phyloP scores from a whole-genome alignment of 805 yeast genomes.

The Saccharomyces cerevisiae region DNA sequence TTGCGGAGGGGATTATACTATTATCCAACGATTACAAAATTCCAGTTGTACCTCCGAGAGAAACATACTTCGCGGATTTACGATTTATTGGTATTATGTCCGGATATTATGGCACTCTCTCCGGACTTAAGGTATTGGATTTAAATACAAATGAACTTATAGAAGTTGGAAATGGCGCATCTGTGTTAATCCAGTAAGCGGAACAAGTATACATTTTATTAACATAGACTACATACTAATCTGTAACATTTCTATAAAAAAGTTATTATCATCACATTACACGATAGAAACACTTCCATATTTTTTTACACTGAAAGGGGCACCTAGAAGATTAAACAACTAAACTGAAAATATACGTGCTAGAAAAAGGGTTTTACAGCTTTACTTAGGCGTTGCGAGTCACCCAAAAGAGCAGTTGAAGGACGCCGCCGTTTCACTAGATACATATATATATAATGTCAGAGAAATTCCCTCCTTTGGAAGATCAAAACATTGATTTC shows the following conservation, averaged over 20 bases:
- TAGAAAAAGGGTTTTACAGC: background rate
- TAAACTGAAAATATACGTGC: background rate
- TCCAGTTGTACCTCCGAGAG: constrained; percentile 22
- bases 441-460: constrained; percentile 38
- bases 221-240: background rate
- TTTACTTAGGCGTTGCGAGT: background rate
- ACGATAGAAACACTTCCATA: background rate
- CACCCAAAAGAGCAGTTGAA: background rate
- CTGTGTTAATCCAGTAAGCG: constrained; percentile 20
- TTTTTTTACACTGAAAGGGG: background rate
- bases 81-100: constrained; percentile 24
- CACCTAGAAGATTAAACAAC: background rate
- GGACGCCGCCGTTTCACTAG: background rate
- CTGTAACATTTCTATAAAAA: background rate
- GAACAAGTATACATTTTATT: background rate
- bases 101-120: constrained; percentile 25
- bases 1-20: constrained; percentile 25
- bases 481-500: constrained; percentile 33
- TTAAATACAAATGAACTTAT: constrained; percentile 22
- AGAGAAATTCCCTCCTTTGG: constrained; percentile 70
- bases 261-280: background rate
- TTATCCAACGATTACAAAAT: constrained; percentile 29
- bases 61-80: constrained; percentile 23
- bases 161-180: constrained; percentile 25
- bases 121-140: constrained; percentile 29